Evolutionary conservation across 805 yeast species (phyloP), one percentile per base, ranked within the genome.

Genomic region (Saccharomycopsis sp.): DNA sequence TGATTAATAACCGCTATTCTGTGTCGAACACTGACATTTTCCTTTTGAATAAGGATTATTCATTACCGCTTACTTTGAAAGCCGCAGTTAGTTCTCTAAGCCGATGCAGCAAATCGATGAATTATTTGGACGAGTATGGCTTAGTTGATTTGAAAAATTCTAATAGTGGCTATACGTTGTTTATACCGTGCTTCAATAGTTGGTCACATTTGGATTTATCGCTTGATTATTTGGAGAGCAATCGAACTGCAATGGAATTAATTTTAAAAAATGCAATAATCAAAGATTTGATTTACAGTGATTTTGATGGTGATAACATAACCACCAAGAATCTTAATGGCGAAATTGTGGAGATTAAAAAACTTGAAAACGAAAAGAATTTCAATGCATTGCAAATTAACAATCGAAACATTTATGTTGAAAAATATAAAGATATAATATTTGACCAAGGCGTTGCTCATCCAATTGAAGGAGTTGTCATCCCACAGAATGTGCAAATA

Each of bases 371-470:
- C 1, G 52, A 54, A 9, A 51, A 56, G 2, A 45, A 43, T 2
- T 37, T 57, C 4, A 52, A 52, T 24, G 47, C 61, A 27, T 27
- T 38, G 21, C 23, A 21, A 16, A 51, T 58, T 5, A 34, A 50
- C 4, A 37, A 65, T 3, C 28, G 39, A 17, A 34, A 41, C 4
- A 34, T 41, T 2, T 5, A 34, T 28, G 20, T 61, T 32, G 52
- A 31, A 49, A 52, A 69, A 42, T 70, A 74, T 47, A 62, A 75
- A 1, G 96, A 89, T 57, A 72, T 85, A 4, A 57, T 89, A 11
- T 89, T 85, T 58, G 78, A 75, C 51, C 82, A 84, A 58, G 97
- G 97, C 1, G 95, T 89, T 0, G 75, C 84, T 1, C 96, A 86
- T 58, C 78, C 89, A 1, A 65, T 84, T 9, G 64, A 71, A 29